Evolutionary conservation across 192 early-diverging fungal genomes (phyloP).

Genomic region (Linnemannia elongata): DNA sequence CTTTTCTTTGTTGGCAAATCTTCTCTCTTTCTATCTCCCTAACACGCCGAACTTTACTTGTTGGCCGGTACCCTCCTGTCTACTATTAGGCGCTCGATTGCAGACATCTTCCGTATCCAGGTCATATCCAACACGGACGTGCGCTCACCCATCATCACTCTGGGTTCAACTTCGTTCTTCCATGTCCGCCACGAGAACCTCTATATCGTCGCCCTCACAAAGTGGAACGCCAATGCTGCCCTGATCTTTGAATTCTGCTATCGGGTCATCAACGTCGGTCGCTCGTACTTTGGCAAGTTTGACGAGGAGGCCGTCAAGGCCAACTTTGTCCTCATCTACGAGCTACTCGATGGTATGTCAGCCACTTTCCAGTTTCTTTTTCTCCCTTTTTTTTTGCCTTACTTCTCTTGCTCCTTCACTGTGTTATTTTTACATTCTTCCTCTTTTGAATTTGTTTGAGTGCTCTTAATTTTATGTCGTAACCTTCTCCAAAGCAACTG

Average conservation of each 20-base stretch:
- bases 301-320: slow-evolving; percentile 89
- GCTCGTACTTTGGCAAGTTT: slow-evolving; percentile 85
- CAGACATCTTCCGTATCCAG: slow-evolving; percentile 97
- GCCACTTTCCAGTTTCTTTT: background rate
- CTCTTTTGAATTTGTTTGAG: background rate
- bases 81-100: slow-evolving; percentile 82
- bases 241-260: slow-evolving; percentile 88
- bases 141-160: slow-evolving; percentile 88
- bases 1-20: no score
- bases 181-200: slow-evolving; percentile 98
- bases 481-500: background rate
- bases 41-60: no score
- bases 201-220: slow-evolving; percentile 87
- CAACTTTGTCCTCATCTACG: slow-evolving; percentile 91
- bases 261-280: slow-evolving; percentile 77
- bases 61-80: no score
- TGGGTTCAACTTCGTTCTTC: slow-evolving; percentile 95
- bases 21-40: background rate
- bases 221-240: slow-evolving; percentile 85
- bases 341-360: slow-evolving; percentile 78
- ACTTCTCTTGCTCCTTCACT: background rate
- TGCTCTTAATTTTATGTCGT: background rate
- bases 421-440: slow-evolving; percentile 3
- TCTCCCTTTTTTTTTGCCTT: background rate
- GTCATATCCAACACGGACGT: slow-evolving; percentile 92